A percentile compares a stretch with the other conserved stretches of the same genome.
Conservation (phyloP, 345 rosid genomes). For the Atalantia buxifolia region DNA sequence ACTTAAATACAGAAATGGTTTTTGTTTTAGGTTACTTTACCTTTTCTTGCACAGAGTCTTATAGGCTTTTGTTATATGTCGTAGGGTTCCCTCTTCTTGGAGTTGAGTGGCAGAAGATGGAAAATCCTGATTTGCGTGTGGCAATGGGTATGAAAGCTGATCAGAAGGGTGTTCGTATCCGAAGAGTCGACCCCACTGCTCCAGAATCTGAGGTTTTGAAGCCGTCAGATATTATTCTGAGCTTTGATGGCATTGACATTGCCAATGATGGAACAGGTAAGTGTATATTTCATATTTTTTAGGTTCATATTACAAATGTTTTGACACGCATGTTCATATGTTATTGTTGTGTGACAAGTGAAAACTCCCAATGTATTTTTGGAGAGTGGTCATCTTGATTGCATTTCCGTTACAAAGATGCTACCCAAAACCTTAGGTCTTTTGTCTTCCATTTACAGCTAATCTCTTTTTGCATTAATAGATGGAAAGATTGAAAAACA, state of each 20-base stretch:
- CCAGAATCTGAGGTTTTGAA: constrained; percentile 51
- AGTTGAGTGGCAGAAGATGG: constrained; percentile 82
- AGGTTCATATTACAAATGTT: neutral
- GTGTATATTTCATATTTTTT: constrained; percentile 1
- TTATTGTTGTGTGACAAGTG: neutral
- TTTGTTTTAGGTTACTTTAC: neutral
- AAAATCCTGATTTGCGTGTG: constrained; percentile 63
- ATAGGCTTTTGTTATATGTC: neutral
- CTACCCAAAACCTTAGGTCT: neutral
- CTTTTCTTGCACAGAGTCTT: constrained; percentile 5
- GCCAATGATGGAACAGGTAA: constrained; percentile 78
- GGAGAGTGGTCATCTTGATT: neutral
- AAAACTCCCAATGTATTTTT: neutral
- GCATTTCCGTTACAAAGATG: neutral
- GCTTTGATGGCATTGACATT: constrained; percentile 68
- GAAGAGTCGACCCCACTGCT: constrained; percentile 63
- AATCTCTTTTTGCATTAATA: neutral
- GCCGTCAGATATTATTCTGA: constrained; percentile 61
- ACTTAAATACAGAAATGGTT: neutral
- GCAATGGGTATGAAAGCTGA: constrained; percentile 60
- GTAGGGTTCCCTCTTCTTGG: constrained; percentile 75
- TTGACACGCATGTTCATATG: neutral
- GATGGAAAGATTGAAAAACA: neutral
- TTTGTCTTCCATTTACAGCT: neutral
- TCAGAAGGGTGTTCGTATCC: constrained; percentile 67